These are phyloP conservation scores for Pyrenopolyporus hunteri DNA, from an alignment of 495 filamentous ascomycete species.

Conservation along the genomic window DNA sequence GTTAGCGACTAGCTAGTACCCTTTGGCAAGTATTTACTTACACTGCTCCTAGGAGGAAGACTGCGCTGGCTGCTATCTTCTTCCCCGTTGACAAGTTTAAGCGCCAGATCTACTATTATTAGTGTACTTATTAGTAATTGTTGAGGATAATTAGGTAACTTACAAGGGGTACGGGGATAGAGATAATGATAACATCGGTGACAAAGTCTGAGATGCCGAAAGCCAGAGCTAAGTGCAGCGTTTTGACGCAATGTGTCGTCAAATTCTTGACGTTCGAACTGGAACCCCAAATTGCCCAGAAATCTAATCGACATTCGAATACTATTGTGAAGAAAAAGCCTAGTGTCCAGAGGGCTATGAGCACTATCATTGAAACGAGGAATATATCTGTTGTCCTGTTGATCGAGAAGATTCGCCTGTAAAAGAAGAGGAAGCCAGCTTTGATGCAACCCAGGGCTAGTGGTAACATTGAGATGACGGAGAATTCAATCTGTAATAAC, in stretches of 20 bases:
- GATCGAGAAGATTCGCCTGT: slow-evolving; percentile 38
- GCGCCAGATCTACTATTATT: slow-evolving; percentile 34
- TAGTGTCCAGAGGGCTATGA: slow-evolving; percentile 22
- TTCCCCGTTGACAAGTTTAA: slow-evolving; percentile 24
- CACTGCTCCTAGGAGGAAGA: slow-evolving; percentile 38
- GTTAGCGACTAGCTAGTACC: neutral
- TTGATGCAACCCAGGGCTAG: slow-evolving; percentile 39
- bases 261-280: too few relatives aligned
- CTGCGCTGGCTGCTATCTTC: slow-evolving; percentile 25
- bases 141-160: neutral
- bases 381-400: slow-evolving; percentile 8
- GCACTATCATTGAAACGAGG: slow-evolving; percentile 17
- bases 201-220: slow-evolving; percentile 33
- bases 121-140: neutral
- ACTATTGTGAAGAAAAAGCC: slow-evolving; percentile 36
- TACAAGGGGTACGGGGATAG: slow-evolving; percentile 38
- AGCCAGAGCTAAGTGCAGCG: slow-evolving; percentile 13
- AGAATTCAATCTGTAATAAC: slow-evolving; percentile 32
- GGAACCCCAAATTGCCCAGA: slow-evolving; percentile 26
- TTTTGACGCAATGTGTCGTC: slow-evolving; percentile 22
- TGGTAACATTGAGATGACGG: slow-evolving; percentile 29
- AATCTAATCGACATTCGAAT: slow-evolving; percentile 31
- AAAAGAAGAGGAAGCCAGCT: slow-evolving; percentile 41
- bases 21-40: slow-evolving; percentile 3
- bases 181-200: slow-evolving; percentile 34